phyloP scores from a whole-genome alignment of 768 basidiomycete genomes.

The Coprinopsis sp. region DNA sequence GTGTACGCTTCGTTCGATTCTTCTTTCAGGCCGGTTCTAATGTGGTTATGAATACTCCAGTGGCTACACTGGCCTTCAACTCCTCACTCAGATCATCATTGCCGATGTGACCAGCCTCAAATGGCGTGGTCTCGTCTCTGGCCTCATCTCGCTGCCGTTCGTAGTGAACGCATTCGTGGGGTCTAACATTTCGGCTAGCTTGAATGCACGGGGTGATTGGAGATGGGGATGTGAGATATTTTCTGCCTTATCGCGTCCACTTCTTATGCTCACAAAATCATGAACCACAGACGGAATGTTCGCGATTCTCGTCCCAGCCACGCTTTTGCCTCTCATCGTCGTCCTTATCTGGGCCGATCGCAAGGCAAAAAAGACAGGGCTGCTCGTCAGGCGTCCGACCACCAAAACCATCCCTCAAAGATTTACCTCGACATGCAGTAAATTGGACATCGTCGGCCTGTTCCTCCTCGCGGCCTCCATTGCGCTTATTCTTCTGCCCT shows the following conservation, averaged over 20 bases:
- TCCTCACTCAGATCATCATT: conserved; percentile 60
- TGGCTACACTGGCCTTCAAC: conserved; percentile 62
- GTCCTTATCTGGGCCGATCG: conserved; percentile 53
- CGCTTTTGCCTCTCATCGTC: conserved; percentile 48
- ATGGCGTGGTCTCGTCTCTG: conserved; percentile 50
- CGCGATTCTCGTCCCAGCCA: conserved; percentile 47
- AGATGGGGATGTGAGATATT: conserved; percentile 65
- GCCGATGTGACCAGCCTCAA: conserved; percentile 56
- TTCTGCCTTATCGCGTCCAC: background rate
- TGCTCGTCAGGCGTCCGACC: conserved; percentile 12
- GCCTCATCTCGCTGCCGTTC: conserved; percentile 26
- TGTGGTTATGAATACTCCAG: conserved; percentile 26
- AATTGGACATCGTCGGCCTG: conserved; percentile 50
- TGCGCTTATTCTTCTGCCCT: conserved; percentile 49
- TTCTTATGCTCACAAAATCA: background rate
- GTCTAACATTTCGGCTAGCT: conserved; percentile 51
- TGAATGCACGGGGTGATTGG: conserved; percentile 45
- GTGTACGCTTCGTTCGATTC: conserved; percentile 37
- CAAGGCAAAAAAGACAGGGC: conserved; percentile 37
- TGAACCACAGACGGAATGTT: conserved; percentile 46
- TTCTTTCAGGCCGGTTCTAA: conserved; percentile 8
- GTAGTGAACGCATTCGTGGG: conserved; percentile 63
- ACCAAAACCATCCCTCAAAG: conserved; percentile 15
- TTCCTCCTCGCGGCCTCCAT: conserved; percentile 44
- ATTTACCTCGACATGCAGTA: conserved; percentile 21